Percentiles rank a stretch among this genome's conserved stretches.
phyloP scores from a whole-genome alignment of 768 basidiomycete genomes.

The Mycena maculata region DNA sequence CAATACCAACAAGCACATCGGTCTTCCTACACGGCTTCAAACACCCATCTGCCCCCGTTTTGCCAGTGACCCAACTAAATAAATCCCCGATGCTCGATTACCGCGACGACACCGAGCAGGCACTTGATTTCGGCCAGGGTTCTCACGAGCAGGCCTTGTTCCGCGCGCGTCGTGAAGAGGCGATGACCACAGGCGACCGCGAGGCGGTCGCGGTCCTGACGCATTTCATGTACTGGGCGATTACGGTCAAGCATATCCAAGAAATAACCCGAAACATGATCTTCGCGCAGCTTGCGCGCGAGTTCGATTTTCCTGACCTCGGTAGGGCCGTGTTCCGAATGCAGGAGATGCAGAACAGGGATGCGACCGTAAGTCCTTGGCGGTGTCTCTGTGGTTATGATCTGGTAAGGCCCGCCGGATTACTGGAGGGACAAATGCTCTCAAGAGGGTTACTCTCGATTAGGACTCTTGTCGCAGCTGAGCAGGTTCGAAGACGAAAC shows the following conservation, averaged over 20 bases:
- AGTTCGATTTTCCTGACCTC: constrained; percentile 2
- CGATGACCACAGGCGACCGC: constrained; percentile 13
- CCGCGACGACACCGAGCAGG: background rate
- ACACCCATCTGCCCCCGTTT: background rate
- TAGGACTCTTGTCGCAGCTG: no score
- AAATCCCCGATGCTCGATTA: background rate
- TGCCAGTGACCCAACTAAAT: background rate
- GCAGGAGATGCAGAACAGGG: background rate
- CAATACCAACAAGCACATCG: background rate
- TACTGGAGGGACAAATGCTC: no score
- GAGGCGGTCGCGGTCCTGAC: background rate
- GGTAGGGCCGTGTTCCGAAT: background rate
- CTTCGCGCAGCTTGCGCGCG: constrained; percentile 12
- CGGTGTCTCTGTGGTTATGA: no score
- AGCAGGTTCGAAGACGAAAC: no score
- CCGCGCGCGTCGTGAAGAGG: background rate
- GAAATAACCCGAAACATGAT: background rate
- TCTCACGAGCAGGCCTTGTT: background rate
- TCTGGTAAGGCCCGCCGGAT: no score
- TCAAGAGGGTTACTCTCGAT: no score
- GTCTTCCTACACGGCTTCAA: constrained; percentile 3
- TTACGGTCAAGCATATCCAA: background rate
- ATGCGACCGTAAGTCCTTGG: constrained; percentile 1
- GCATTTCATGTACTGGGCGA: background rate
- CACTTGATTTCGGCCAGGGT: background rate